These are phyloP conservation scores for Podospora bellae-mahoneyi DNA, from an alignment of 495 filamentous ascomycete genomes.

Conservation along the genomic window DNA sequence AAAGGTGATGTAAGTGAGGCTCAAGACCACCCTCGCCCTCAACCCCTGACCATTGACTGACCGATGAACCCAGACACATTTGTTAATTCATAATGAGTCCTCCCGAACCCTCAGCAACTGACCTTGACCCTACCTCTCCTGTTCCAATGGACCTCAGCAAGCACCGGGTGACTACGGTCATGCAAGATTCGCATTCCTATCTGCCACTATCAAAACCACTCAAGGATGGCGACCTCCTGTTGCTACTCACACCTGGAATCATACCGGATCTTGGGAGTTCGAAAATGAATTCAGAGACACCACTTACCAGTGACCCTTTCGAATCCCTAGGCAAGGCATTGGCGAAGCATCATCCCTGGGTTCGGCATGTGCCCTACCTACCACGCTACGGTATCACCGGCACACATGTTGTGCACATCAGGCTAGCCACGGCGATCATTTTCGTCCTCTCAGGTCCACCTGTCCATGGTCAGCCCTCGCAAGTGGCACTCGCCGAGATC, in stretches of 20 bases:
- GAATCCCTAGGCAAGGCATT: slow-evolving; percentile 57
- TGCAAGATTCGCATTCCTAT: slow-evolving; percentile 38
- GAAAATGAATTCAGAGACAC: slow-evolving; percentile 14
- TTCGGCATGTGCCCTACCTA: slow-evolving; percentile 61
- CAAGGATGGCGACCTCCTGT: slow-evolving; percentile 47
- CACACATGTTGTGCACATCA: slow-evolving; percentile 58
- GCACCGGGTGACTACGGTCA: slow-evolving; percentile 19
- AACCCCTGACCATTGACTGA: not conserved
- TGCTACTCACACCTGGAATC: slow-evolving; percentile 60
- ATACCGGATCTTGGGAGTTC: slow-evolving; percentile 36
- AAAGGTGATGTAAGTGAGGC: slow-evolving; percentile 12
- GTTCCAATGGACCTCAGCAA: slow-evolving; percentile 7
- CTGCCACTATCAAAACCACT: slow-evolving; percentile 43
- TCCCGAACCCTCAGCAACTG: not conserved
- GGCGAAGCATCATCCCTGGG: slow-evolving; percentile 50
- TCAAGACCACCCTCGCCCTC: not conserved
- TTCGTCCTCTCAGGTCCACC: slow-evolving; percentile 50
- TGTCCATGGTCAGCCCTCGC: slow-evolving; percentile 34
- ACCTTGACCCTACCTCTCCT: not conserved
- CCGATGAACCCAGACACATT: not conserved
- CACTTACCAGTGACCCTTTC: slow-evolving; percentile 50
- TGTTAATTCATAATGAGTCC: not conserved
- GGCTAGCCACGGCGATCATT: slow-evolving; percentile 51
- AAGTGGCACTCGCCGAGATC: slow-evolving; percentile 44
- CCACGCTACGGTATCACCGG: slow-evolving; percentile 55